Evolutionary conservation across 2,329 filamentous ascomycete genomes (phyloP).

Genomic region (Neophaeococcomyces mojaviensis): DNA sequence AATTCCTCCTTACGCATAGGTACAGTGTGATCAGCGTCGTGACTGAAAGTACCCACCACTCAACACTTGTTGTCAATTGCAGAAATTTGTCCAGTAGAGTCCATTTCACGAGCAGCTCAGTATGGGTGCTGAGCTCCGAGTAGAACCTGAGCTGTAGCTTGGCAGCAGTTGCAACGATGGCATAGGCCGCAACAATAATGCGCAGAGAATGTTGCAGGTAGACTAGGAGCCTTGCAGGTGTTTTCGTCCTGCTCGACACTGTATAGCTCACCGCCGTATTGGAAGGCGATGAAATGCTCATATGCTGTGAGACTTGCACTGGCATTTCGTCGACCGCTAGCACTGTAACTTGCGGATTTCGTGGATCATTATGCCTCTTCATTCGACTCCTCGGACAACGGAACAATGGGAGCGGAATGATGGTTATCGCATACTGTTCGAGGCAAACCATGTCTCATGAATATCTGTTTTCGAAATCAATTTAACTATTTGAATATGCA

Average conservation of each 20-base stretch:
- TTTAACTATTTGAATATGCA: too few relatives aligned
- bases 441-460: too few relatives aligned
- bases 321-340: constrained; percentile 1
- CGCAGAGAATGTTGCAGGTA: constrained; percentile 40
- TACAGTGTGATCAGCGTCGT: constrained; percentile 36
- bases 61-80: constrained; percentile 30
- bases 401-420: too few relatives aligned
- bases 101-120: constrained; percentile 25
- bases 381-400: too few relatives aligned
- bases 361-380: too few relatives aligned
- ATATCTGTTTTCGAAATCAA: too few relatives aligned
- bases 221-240: constrained; percentile 39
- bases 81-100: constrained; percentile 25
- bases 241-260: constrained; percentile 64
- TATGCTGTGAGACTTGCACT: constrained; percentile 41
- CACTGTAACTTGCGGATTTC: too few relatives aligned
- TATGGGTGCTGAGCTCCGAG: constrained; percentile 25
- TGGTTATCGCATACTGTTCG: too few relatives aligned
- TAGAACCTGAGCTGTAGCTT: constrained; percentile 28
- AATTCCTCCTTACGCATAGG: constrained; percentile 40
- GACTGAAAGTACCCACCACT: constrained; percentile 36
- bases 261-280: constrained; percentile 89
- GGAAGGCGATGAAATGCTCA: constrained; percentile 62
- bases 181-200: constrained; percentile 34
- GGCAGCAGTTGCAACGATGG: constrained; percentile 31